Base-by-base conservation (phyloP, 306 rosid species). In the Erythrophleum fordii region DNA sequence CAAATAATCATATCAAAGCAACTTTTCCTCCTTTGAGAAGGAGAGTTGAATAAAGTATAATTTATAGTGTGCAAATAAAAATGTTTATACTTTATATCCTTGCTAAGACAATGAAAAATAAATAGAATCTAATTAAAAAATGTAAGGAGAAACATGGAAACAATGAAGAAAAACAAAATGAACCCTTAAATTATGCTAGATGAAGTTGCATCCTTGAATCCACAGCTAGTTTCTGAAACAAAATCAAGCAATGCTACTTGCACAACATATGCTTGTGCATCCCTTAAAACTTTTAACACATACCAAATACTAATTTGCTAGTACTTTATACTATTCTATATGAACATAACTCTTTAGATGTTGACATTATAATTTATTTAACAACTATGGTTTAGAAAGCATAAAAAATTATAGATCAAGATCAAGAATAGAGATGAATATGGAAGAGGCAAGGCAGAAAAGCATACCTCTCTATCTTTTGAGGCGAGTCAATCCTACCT, bases 381-480 rank as follows among this genome's bases (percentile, higher is more conserved):
- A 55, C 64, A 45, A n/a, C 1, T 71, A 62, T 2, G 5, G 18
- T 48, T 58, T 4, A 44, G 42, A 70, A 70, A 25, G 53, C 6
- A 23, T 11, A 18, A n/a, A 70, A 31, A 28, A 23, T 77, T 62
- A 28, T 34, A 77, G 41, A 46, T 22, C 37, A 39, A 16, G 22
- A 76, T 22, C 48, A 72, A 48, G 28, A 10, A 49, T 31, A 49
- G 31, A 51, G 6, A 26, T 35, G 23, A 72, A 49, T 31, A 28
- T 10, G 26, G n/a, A 75, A 53, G 31, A 34, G 48, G 52, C 37
- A 3, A 8, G 44, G 5, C 9, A 59, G 55, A 20, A 20, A 53
- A 59, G 29, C 14, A 29, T 8, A 89, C 93, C 93, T 83, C 76
- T 29, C 82, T 34, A 49, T 75, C 23, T 76, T 53, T 13, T 74